These are phyloP conservation scores for Epichloe uncinata DNA, from an alignment of 2,329 filamentous ascomycete species.

Conservation along the genomic window DNA sequence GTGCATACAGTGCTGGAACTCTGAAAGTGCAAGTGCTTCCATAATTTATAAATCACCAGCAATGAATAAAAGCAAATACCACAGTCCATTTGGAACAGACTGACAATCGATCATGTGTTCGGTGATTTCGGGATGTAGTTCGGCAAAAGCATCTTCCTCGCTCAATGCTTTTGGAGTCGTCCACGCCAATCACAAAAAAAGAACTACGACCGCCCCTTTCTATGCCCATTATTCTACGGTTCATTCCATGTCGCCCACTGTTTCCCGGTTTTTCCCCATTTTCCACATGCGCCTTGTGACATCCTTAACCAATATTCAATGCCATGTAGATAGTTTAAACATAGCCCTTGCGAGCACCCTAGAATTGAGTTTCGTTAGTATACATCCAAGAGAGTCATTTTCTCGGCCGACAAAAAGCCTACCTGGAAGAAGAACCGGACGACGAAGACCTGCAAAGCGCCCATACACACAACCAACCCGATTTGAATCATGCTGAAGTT, in stretches of 20 bases:
- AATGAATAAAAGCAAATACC: background rate
- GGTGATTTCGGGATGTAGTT: background rate
- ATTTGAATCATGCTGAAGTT: constrained; percentile 95
- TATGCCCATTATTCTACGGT: constrained; percentile 12
- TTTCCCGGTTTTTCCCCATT: constrained; percentile 6
- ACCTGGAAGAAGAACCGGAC: constrained; percentile 98
- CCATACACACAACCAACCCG: constrained; percentile 87
- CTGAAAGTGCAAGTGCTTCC: background rate
- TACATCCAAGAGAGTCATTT: background rate
- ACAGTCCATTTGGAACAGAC: background rate
- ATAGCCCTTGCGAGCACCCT: constrained; percentile 57
- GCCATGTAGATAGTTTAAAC: constrained; percentile 32
- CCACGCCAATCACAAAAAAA: background rate
- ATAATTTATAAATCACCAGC: too few relatives aligned
- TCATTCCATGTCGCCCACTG: constrained; percentile 14
- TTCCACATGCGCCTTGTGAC: constrained; percentile 18
- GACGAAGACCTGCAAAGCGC: constrained; percentile 88
- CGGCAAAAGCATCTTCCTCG: background rate
- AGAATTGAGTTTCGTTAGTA: constrained; percentile 7
- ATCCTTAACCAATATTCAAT: constrained; percentile 11
- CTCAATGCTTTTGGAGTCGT: background rate
- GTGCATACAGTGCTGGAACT: background rate
- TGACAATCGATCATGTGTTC: background rate
- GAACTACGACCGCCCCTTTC: constrained; percentile 3
- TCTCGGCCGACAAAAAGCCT: constrained; percentile 7